phyloP scores from a whole-genome alignment of 148 eudicot species.

The Dysphania ambrosioides region DNA sequence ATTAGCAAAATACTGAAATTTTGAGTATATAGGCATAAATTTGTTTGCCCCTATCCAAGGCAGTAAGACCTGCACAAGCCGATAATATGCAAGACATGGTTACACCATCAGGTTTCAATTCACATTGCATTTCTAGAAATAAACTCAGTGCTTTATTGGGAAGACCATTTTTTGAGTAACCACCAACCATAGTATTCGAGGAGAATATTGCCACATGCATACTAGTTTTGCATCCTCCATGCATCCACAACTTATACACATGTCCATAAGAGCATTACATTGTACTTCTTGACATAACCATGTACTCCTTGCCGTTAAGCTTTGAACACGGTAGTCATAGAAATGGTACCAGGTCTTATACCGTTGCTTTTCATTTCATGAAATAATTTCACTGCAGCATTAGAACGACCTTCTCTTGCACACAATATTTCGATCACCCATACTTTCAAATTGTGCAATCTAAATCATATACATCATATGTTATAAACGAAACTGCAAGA shows the following conservation, averaged over 20 bases:
- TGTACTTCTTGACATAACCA: conserved; percentile 36
- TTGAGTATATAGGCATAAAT: conserved; percentile 47
- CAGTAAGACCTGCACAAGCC: conserved; percentile 54
- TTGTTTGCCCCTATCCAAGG: conserved; percentile 51
- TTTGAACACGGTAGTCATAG: conserved; percentile 47
- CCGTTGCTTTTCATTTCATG: conserved; percentile 47
- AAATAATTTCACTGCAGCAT: conserved; percentile 47
- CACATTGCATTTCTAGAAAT: conserved; percentile 48
- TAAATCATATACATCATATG: too few species aligned
- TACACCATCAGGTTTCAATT: conserved; percentile 46
- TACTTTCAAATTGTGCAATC: conserved; percentile 35
- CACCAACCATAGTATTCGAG: conserved; percentile 67
- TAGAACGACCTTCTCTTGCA: conserved; percentile 41
- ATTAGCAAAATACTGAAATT: conserved; percentile 43
- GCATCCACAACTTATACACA: conserved; percentile 72
- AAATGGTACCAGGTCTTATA: conserved; percentile 38
- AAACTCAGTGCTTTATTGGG: conserved; percentile 49
- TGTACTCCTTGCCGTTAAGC: conserved; percentile 60
- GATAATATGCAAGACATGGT: conserved; percentile 60
- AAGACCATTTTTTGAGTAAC: conserved; percentile 52
- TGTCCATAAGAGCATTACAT: conserved; percentile 61
- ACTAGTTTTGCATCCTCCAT: conserved; percentile 47
- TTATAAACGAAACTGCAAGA: too few species aligned
- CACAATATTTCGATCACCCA: conserved; percentile 48
- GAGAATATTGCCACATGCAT: conserved; percentile 42